These are phyloP conservation scores for Aspergillus glaucus DNA, from an alignment of 2,329 filamentous ascomycete genomes.

Conservation along the genomic window DNA sequence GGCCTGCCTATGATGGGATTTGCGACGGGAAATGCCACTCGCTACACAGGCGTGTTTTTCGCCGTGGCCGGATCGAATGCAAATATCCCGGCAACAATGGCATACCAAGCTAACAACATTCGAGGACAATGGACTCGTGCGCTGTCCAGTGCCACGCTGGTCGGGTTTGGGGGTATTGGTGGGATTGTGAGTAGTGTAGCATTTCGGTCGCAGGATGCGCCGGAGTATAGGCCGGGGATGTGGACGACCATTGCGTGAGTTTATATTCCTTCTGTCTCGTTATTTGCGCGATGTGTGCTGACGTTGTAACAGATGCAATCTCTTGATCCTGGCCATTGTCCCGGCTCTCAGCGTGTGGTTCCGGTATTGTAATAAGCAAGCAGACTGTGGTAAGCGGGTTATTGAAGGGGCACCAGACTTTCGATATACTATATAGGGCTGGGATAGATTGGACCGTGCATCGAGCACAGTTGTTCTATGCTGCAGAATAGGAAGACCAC, in stretches of 20 bases:
- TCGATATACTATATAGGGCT: slow-evolving; percentile 28
- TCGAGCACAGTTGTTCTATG: too few relatives aligned
- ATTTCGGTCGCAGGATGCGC: slow-evolving; percentile 49
- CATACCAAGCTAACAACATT: slow-evolving; percentile 83
- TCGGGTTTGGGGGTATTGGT: slow-evolving; percentile 70
- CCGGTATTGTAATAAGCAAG: slow-evolving; percentile 27
- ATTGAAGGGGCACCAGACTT: slow-evolving; percentile 32
- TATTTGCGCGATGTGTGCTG: not conserved
- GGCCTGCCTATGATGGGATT: slow-evolving; percentile 71
- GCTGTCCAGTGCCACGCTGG: slow-evolving; percentile 67
- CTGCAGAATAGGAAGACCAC: too few relatives aligned
- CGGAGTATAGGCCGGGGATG: slow-evolving; percentile 28
- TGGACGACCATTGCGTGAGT: slow-evolving; percentile 27
- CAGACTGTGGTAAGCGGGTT: slow-evolving; percentile 26
- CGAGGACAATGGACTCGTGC: slow-evolving; percentile 84
- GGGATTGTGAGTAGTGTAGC: slow-evolving; percentile 72
- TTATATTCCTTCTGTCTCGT: not conserved
- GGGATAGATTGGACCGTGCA: not conserved
- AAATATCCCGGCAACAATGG: slow-evolving; percentile 68
- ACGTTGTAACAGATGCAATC: slow-evolving; percentile 22
- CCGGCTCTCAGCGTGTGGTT: slow-evolving; percentile 25
- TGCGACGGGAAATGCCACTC: slow-evolving; percentile 48
- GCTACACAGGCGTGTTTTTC: slow-evolving; percentile 72
- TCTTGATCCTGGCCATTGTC: slow-evolving; percentile 28
- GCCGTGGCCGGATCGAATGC: slow-evolving; percentile 67